Conservation (phyloP, 2,329 filamentous ascomycete genomes). For the Dothistroma septosporum region DNA sequence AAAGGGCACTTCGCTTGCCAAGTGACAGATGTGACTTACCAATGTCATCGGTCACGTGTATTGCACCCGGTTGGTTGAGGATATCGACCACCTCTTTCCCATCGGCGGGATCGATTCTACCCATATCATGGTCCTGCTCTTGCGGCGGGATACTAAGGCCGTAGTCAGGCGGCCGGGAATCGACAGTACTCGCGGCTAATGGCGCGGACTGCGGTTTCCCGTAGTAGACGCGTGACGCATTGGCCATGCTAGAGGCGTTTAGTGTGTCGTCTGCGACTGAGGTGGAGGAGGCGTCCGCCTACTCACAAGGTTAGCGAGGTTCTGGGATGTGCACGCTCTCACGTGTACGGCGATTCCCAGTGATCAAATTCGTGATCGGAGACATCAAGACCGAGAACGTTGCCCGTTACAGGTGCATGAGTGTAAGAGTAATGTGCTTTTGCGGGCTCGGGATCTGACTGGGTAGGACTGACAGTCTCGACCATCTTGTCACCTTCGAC, state of each 20-base stretch:
- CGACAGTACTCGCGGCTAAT: slow-evolving; percentile 18
- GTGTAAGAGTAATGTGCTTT: slow-evolving; percentile 15
- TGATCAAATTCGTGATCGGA: slow-evolving; percentile 32
- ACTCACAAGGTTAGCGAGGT: slow-evolving; percentile 29
- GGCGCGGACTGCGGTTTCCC: slow-evolving; percentile 24
- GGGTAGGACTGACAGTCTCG: slow-evolving; percentile 41
- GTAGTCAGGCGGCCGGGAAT: slow-evolving; percentile 26
- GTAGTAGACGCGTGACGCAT: slow-evolving; percentile 22
- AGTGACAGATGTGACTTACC: slow-evolving; percentile 22
- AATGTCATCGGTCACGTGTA: slow-evolving; percentile 21
- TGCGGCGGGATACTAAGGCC: slow-evolving; percentile 20
- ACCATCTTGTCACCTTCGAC: slow-evolving; percentile 68
- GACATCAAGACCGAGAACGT: slow-evolving; percentile 17
- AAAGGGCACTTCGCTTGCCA: not conserved
- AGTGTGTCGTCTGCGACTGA: slow-evolving; percentile 26
- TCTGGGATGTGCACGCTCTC: slow-evolving; percentile 9
- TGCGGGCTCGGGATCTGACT: slow-evolving; percentile 17
- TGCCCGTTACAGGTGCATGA: slow-evolving; percentile 14
- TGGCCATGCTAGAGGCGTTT: slow-evolving; percentile 24
- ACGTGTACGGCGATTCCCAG: slow-evolving; percentile 33
- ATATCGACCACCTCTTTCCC: slow-evolving; percentile 35
- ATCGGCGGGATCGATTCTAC: slow-evolving; percentile 27
- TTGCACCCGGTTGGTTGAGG: slow-evolving; percentile 24
- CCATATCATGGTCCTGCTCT: slow-evolving; percentile 29
- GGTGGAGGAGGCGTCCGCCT: slow-evolving; percentile 24